Percentiles rank a stretch among this genome's conserved stretches.
These are phyloP conservation scores for Yarrowia porcina DNA, from an alignment of 805 yeast genomes.

Conservation along the genomic window DNA sequence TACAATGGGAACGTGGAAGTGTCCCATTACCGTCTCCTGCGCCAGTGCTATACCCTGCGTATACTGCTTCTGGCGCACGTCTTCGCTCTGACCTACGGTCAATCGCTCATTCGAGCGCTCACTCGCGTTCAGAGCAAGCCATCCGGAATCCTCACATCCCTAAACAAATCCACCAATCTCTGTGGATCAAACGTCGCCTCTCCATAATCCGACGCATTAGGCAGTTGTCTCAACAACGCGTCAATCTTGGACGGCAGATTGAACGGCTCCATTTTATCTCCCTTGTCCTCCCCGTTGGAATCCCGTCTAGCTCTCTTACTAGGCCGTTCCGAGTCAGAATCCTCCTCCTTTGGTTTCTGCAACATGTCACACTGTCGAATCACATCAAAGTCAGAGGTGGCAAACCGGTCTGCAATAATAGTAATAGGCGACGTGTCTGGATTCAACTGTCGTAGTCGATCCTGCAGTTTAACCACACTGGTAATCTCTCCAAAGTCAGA, in stretches of 20 bases:
- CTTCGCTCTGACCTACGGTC: too few relatives aligned
- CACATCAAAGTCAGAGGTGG: conserved; percentile 31
- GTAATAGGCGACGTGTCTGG: conserved; percentile 53
- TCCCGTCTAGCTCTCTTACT: conserved; percentile 31
- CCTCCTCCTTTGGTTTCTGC: conserved; percentile 25
- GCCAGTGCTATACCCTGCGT: too few relatives aligned
- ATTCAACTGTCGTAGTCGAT: conserved; percentile 61
- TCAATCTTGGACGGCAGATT: conserved; percentile 42
- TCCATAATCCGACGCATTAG: not conserved
- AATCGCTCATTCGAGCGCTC: too few relatives aligned
- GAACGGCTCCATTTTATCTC: conserved; percentile 27
- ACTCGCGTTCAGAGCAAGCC: too few relatives aligned
- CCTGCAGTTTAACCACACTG: conserved; percentile 63
- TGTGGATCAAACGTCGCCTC: conserved; percentile 54
- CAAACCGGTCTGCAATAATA: conserved; percentile 39
- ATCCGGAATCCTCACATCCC: conserved; percentile 34
- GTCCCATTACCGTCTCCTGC: too few relatives aligned
- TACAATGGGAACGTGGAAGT: too few relatives aligned
- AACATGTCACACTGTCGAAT: conserved; percentile 29
- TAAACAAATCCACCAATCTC: conserved; percentile 45
- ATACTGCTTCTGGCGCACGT: too few relatives aligned
- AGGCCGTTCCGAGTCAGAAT: conserved; percentile 16
- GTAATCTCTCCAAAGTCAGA: conserved; percentile 65
- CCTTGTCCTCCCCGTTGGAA: not conserved
- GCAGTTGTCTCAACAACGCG: not conserved